Evolutionary conservation across 2,329 filamentous ascomycete genomes (phyloP), one percentile per base, ranked within the genome.

Genomic region (Monilinia polystroma): DNA sequence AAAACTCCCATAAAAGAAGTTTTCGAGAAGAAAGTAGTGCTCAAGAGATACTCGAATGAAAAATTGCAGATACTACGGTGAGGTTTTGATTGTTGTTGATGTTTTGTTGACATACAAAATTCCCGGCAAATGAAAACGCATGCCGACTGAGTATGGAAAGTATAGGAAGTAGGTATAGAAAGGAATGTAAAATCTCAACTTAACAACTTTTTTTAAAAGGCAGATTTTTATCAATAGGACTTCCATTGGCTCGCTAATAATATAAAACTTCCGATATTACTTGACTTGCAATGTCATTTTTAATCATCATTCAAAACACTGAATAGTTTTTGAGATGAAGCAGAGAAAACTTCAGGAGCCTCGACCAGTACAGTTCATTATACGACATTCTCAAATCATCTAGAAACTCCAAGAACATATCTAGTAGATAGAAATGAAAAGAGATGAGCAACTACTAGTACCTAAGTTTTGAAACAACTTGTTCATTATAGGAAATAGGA

Each of bases 31-130:
- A 66, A 52, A 51, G 26, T 18, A 29, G 6, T 6, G 29, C 63
- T 52, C 26, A 4, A 41, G 47, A 60, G 14, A n/a, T 26, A 43
- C 38, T 49, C 35, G 23, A 23, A 59, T 52, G 32, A 16, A 35
- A 41, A 29, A 58, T 60, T 53, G 11, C 32, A 43, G 20, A 58
- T 38, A 49, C 51, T 41, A n/a, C 56, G 43, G 41, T 51, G 63
- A 57, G 47, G 41, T 32, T 51, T 59, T 66, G 47, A 53, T 54
- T 43, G 47, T 6, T 66, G 47, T 62, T 54, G 51, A 66, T 66
- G 47, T 62, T 65, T 66, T 66, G 64, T 66, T 66, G 57, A 66
- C 49, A 66, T 35, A 6, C 35, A 66, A 47, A 35, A 66, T 54
- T 66, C 56, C 47, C 56, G n/a, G 20, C 41, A 35, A 26, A 23